Evolutionary conservation across 169 alveolate genomes (phyloP).

Genomic region (Blepharisma undulans): DNA sequence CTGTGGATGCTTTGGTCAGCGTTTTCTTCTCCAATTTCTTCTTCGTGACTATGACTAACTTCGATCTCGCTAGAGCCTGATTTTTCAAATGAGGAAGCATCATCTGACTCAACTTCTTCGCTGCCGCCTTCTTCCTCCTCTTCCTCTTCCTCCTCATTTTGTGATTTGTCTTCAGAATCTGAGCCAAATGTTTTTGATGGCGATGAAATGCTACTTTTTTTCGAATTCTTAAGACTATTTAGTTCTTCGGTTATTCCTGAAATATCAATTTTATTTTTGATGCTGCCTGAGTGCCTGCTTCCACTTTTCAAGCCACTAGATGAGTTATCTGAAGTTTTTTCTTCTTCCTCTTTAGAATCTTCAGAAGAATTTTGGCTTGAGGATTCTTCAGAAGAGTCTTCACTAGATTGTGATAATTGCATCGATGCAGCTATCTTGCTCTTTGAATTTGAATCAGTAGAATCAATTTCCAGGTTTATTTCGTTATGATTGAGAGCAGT

Average conservation of each 20-base stretch:
- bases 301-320: neutral
- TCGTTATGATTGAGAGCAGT: neutral
- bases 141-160: slow-evolving; percentile 12
- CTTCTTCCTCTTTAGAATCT: slow-evolving; percentile 1
- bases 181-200: neutral
- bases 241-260: neutral
- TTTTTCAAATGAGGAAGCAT: neutral
- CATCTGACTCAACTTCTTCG: slow-evolving; percentile 16
- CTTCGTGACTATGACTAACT: neutral
- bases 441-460: neutral
- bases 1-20: neutral
- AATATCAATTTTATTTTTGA: neutral
- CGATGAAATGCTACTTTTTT: neutral
- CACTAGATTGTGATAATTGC: neutral
- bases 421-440: neutral
- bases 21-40: neutral
- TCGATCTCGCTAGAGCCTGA: neutral
- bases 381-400: neutral
- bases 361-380: neutral
- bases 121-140: neutral
- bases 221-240: neutral
- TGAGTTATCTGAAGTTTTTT: neutral
- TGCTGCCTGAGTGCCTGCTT: neutral
- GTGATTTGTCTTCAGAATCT: neutral
- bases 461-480: neutral